These are phyloP conservation scores for Xylaria venustula DNA, from an alignment of 495 filamentous ascomycete genomes.

Conservation along the genomic window DNA sequence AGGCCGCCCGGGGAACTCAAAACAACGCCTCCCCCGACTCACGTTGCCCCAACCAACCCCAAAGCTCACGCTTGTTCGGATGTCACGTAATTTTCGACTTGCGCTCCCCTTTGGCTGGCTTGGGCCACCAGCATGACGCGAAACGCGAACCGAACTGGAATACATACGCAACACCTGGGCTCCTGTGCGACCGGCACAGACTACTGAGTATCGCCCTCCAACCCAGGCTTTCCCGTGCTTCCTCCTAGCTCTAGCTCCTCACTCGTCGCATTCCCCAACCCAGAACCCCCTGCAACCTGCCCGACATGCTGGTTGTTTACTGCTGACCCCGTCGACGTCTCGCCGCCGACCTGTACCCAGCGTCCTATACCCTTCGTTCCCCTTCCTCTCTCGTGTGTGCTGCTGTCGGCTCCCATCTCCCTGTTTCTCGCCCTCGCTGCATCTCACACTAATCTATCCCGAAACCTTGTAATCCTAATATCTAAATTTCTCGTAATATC, in stretches of 20 bases:
- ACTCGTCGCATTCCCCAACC: not conserved
- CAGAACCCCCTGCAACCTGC: constrained; percentile 14
- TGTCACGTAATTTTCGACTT: constrained; percentile 5
- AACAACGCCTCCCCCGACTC: too few species aligned
- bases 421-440: not conserved
- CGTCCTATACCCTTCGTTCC: constrained; percentile 1
- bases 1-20: too few species aligned
- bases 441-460: not conserved
- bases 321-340: constrained; percentile 10
- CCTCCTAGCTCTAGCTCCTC: not conserved
- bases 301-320: constrained; percentile 17
- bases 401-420: not conserved
- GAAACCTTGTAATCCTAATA: constrained; percentile 4
- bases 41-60: too few species aligned
- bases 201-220: not conserved
- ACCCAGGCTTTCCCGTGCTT: not conserved
- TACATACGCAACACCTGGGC: not conserved
- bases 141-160: constrained; percentile 18
- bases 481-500: not conserved
- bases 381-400: not conserved
- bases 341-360: constrained; percentile 6
- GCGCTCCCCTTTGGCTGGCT: constrained; percentile 10
- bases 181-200: constrained; percentile 12
- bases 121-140: constrained; percentile 14
- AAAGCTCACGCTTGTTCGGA: not conserved